phyloP scores from a whole-genome alignment of 2,329 filamentous ascomycete genomes.

The Trichoderma arundinaceum region DNA sequence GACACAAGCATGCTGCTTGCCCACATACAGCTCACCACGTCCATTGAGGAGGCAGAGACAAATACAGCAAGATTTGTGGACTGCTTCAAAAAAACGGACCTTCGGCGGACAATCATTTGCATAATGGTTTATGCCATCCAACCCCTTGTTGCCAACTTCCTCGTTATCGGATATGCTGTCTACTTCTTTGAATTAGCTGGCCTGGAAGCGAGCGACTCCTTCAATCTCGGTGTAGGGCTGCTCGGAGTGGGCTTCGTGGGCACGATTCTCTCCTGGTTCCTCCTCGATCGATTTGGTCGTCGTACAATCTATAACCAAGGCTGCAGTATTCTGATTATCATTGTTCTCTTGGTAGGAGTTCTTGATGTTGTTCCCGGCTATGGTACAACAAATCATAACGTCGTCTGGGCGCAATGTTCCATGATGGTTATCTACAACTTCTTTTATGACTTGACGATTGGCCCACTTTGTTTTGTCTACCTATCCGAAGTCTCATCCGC shows the following conservation, averaged over 20 bases:
- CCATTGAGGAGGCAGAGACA: neutral
- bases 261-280: constrained; percentile 47
- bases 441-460: constrained; percentile 48
- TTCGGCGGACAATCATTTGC: neutral
- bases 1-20: no score
- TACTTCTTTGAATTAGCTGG: constrained; percentile 53
- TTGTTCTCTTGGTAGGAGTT: constrained; percentile 47
- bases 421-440: constrained; percentile 50
- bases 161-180: no score
- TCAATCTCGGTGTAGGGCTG: constrained; percentile 46
- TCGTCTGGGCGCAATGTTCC: constrained; percentile 43
- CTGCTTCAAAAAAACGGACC: neutral
- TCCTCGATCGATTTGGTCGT: constrained; percentile 47
- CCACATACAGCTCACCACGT: constrained; percentile 60
- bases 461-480: constrained; percentile 50
- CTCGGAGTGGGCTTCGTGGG: constrained; percentile 25
- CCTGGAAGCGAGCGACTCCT: constrained; percentile 44
- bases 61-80: constrained; percentile 40
- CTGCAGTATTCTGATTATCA: constrained; percentile 41
- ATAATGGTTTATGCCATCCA: constrained; percentile 33
- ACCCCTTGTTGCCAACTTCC: constrained; percentile 46
- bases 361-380: constrained; percentile 32
- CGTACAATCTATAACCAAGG: constrained; percentile 48
- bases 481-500: constrained; percentile 48
- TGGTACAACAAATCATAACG: no score